Base-by-base conservation (phyloP, 306 rosid genomes). In the Quercus variabilis region DNA sequence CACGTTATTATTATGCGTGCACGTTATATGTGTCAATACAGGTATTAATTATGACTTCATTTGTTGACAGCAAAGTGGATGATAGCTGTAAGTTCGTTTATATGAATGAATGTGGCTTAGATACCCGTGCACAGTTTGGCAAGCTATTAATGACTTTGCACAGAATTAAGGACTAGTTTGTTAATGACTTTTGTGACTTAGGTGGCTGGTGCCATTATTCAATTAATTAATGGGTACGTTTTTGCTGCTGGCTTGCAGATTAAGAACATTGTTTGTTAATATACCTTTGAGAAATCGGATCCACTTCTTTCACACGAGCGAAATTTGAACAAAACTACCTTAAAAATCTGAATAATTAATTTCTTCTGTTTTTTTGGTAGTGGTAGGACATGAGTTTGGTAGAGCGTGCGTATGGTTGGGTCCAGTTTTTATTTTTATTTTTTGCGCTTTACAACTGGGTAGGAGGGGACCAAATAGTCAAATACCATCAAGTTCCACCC, bases 1-100 rank as follows among this genome's bases (percentile, higher is more conserved):
- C 15, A 49, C 54, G 54, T 49, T 49, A 49, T 12, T 49, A 26
- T 18, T 30, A 65, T 78, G 80, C 77, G 74, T 81, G 85, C 77
- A 81, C 60, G 81, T 65, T 82, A 54, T 82, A 54, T 77, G 5
- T 20, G 21, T n/a, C 3, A 38, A 51, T 11, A 4, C 20, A 26
- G 63, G 21, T 18, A 73, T 54, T 55, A 75, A 62, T 67, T 57
- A 72, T 31, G 25, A 59, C 6, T 11, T 59, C 17, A 30, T 64
- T 30, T 30, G 11, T 13, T 6, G 2, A 64, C 14, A 5, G 52
- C n/a, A 73, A 31, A 69, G 81, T 81, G 82, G 86, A 67, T 77
- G 74, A 74, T 79, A 86, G 92, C 92, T 86, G 90, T 82, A 84
- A 86, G 12, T 80, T 73, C 80, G 70, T 41, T 64, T 30, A 6